Evolutionary conservation across 805 yeast genomes (phyloP).

Genomic region (Babjeviella inositovora): DNA sequence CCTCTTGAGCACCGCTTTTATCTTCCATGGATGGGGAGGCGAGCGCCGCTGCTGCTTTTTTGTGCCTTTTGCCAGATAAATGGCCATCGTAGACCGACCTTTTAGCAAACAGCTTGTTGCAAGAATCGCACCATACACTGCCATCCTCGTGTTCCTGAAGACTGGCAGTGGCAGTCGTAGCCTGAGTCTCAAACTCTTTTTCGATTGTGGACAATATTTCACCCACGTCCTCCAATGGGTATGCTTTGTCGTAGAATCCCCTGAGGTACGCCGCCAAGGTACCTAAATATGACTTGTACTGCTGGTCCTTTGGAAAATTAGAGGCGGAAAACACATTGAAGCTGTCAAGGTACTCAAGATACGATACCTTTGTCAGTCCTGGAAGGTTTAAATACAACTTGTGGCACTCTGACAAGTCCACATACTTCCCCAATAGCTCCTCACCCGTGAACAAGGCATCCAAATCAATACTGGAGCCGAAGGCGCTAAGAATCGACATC

Average conservation of each 20-base stretch:
- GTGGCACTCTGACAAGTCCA: conserved; percentile 41
- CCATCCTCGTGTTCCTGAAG: conserved; percentile 6
- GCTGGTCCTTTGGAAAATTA: too few relatives aligned
- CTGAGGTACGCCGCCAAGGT: too few relatives aligned
- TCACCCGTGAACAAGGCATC: conserved; percentile 34
- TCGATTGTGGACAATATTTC: too few relatives aligned
- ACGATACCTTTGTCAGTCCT: conserved; percentile 16
- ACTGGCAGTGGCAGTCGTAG: not conserved
- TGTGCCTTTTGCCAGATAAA: conserved; percentile 59
- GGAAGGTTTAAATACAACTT: conserved; percentile 34
- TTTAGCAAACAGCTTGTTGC: conserved; percentile 49
- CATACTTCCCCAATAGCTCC: conserved; percentile 47
- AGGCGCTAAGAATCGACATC: conserved; percentile 27
- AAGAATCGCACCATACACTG: conserved; percentile 37
- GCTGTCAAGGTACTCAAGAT: conserved; percentile 30
- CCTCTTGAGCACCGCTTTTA: conserved; percentile 1
- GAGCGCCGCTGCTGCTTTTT: conserved; percentile 2
- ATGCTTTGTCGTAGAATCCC: too few relatives aligned
- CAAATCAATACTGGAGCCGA: conserved; percentile 30
- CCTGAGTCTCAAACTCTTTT: not conserved
- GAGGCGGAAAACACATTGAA: conserved; percentile 23
- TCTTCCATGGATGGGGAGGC: not conserved
- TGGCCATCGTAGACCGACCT: conserved; percentile 54
- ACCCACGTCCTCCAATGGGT: too few relatives aligned
- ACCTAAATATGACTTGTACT: not conserved